Percentiles rank a stretch among this genome's conserved stretches.
Evolutionary conservation across 1,284 basidiomycete species (phyloP).

Genomic region (Heterobasidion occidentale): DNA sequence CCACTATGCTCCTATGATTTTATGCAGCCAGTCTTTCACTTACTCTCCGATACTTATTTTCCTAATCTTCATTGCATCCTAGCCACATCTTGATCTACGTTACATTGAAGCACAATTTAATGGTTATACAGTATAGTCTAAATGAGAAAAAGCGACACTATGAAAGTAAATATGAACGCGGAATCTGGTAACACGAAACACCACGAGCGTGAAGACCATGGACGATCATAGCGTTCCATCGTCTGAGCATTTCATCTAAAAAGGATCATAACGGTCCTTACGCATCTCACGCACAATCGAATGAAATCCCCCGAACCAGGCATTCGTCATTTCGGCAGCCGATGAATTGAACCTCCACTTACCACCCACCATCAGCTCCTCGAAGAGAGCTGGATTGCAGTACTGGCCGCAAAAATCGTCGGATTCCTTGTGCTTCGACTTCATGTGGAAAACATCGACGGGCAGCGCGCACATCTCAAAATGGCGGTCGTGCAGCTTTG

Average conservation of each 20-base stretch:
- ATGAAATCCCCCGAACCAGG: slow-evolving; percentile 18
- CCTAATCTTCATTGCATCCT: too few species aligned
- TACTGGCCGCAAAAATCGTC: slow-evolving; percentile 19
- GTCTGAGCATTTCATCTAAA: not conserved
- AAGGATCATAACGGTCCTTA: not conserved
- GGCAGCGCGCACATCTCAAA: slow-evolving; percentile 16
- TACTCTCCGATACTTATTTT: too few species aligned
- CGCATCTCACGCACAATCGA: not conserved
- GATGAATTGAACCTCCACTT: slow-evolving; percentile 25
- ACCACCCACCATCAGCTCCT: slow-evolving; percentile 16
- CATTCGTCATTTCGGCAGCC: slow-evolving; percentile 15
- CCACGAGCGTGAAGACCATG: too few species aligned
- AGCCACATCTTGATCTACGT: too few species aligned
- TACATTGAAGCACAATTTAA: too few species aligned
- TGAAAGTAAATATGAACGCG: too few species aligned
- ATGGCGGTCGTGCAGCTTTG: slow-evolving; percentile 7
- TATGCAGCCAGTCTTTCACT: too few species aligned
- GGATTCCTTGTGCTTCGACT: slow-evolving; percentile 23
- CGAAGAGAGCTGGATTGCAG: slow-evolving; percentile 23
- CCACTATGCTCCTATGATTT: too few species aligned
- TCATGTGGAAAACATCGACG: slow-evolving; percentile 27
- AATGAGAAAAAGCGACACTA: too few species aligned
- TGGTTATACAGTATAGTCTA: too few species aligned
- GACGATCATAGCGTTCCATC: too few species aligned
- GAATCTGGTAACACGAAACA: too few species aligned